Percentiles rank a stretch among this genome's conserved stretches.
These are phyloP conservation scores for Pistacia integerrima DNA, from an alignment of 345 rosid genomes.

Conservation along the genomic window DNA sequence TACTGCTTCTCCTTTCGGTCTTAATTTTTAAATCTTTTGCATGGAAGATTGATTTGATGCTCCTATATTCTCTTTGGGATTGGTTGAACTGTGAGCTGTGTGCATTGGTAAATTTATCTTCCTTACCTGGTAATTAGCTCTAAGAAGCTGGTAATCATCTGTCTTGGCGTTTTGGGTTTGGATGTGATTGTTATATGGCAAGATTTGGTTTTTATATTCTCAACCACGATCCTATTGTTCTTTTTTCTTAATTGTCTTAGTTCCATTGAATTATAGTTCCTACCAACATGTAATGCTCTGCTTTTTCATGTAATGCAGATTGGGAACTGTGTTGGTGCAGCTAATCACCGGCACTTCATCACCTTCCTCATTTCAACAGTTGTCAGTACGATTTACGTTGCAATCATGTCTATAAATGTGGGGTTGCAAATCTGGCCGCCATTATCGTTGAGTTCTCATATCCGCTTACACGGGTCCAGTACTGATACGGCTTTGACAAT, in stretches of 20 bases:
- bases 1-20: too few relatives aligned
- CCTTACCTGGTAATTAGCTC: neutral
- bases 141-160: neutral
- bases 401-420: constrained; percentile 46
- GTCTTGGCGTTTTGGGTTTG: neutral
- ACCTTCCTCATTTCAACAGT: constrained; percentile 74
- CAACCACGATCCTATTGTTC: neutral
- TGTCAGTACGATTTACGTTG: constrained; percentile 47
- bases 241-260: neutral
- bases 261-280: neutral
- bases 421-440: constrained; percentile 62
- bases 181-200: neutral
- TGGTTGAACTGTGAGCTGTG: neutral
- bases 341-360: constrained; percentile 67
- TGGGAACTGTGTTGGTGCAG: constrained; percentile 94
- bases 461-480: constrained; percentile 14
- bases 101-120: neutral
- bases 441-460: constrained; percentile 19
- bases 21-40: too few relatives aligned
- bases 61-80: neutral
- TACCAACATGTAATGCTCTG: neutral
- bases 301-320: constrained; percentile 56
- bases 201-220: neutral
- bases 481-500: constrained; percentile 33
- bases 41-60: neutral